Evolutionary conservation across 768 basidiomycete genomes (phyloP).

Genomic region (Tulasnella sp.): DNA sequence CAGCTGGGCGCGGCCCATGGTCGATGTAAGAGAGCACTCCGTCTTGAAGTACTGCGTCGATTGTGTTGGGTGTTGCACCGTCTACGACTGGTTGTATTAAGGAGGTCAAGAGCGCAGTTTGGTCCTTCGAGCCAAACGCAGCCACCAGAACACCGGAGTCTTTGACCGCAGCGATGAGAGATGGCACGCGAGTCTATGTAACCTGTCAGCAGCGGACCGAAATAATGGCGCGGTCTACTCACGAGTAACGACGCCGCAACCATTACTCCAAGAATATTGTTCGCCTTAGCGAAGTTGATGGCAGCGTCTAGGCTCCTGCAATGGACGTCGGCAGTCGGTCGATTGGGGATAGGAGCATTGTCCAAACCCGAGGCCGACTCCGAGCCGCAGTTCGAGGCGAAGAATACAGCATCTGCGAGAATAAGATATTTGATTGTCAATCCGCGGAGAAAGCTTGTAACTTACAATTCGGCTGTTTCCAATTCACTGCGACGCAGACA

Average conservation of each 20-base stretch:
- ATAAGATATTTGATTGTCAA: slow-evolving; percentile 15
- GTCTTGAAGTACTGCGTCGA: slow-evolving; percentile 59
- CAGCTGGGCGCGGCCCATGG: slow-evolving; percentile 20
- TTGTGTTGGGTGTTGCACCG: slow-evolving; percentile 15
- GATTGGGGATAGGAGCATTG: slow-evolving; percentile 17
- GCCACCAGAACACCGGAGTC: slow-evolving; percentile 82
- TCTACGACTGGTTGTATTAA: slow-evolving; percentile 31
- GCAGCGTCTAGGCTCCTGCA: slow-evolving; percentile 72
- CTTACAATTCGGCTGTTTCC: slow-evolving; percentile 99
- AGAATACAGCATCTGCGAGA: slow-evolving; percentile 81
- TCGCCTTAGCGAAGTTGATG: slow-evolving; percentile 84
- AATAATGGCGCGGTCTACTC: slow-evolving; percentile 23
- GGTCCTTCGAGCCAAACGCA: slow-evolving; percentile 53
- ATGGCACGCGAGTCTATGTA: slow-evolving; percentile 41
- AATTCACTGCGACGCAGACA: slow-evolving; percentile 83
- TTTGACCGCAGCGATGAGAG: slow-evolving; percentile 76
- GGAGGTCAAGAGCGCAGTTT: slow-evolving; percentile 27
- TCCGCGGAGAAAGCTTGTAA: slow-evolving; percentile 12
- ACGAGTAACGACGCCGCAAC: slow-evolving; percentile 82
- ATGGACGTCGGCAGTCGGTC: slow-evolving; percentile 25
- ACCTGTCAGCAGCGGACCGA: neutral
- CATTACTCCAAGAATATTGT: slow-evolving; percentile 87
- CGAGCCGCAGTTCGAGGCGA: slow-evolving; percentile 78
- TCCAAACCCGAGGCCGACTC: slow-evolving; percentile 20
- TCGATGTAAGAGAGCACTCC: slow-evolving; percentile 60